Percentiles rank a stretch among this genome's conserved stretches.
Conservation (phyloP, 2,329 filamentous ascomycete genomes). For the Thelonectria olida region DNA sequence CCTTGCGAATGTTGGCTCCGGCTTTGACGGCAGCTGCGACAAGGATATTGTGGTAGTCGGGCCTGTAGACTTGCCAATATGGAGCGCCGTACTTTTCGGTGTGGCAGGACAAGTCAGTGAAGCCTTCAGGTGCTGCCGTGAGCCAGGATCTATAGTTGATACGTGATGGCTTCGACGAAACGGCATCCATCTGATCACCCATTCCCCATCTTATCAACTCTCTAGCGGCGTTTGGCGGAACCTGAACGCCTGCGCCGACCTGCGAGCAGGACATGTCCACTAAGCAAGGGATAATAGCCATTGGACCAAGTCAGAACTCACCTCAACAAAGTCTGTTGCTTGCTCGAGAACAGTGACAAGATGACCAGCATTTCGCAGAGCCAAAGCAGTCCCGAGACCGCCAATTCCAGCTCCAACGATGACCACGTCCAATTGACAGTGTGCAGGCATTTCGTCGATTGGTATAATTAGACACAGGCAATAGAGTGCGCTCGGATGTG, state of each 20-base stretch:
- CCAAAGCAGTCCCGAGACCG: conserved; percentile 10
- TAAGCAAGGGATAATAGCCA: background rate
- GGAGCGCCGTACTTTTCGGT: conserved; percentile 11
- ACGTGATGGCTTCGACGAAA: conserved; percentile 11
- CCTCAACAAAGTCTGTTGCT: conserved; percentile 16
- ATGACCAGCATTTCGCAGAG: conserved; percentile 9
- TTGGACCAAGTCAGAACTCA: background rate
- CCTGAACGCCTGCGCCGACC: conserved; percentile 19
- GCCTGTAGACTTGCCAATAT: conserved; percentile 17
- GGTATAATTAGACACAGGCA: background rate
- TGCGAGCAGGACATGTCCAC: background rate
- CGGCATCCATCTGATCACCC: conserved; percentile 12
- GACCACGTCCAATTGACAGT: conserved; percentile 7
- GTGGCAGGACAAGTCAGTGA: conserved; percentile 3
- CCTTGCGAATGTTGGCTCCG: conserved; percentile 7
- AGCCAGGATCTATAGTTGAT: conserved; percentile 18
- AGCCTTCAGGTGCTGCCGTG: conserved; percentile 2
- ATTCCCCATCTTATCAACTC: conserved; percentile 21
- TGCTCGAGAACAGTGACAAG: conserved; percentile 20
- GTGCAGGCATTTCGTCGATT: background rate
- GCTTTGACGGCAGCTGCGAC: conserved; percentile 4
- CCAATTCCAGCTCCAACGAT: conserved; percentile 21
- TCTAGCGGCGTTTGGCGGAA: conserved; percentile 14
- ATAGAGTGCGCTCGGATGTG: too few species aligned
- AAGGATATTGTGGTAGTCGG: conserved; percentile 12